Evolutionary conservation across 2,329 filamentous ascomycete genomes (phyloP), one percentile per base, ranked within the genome.

Genomic region (Penicillium sp.): DNA sequence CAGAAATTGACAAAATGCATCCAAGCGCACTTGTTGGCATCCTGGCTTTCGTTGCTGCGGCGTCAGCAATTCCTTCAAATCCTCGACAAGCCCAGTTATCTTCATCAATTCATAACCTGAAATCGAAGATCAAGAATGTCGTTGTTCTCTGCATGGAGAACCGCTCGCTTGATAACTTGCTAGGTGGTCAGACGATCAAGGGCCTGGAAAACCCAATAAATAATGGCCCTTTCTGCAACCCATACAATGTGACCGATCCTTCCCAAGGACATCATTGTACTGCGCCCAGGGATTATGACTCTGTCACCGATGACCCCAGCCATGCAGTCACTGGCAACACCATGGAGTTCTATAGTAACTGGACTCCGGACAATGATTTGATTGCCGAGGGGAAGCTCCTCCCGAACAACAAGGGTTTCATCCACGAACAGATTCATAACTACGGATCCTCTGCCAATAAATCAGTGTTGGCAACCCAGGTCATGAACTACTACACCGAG

Each of bases 401-500:
- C n/a, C 58, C 71, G 3, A 61, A 59, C 46, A 70, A 71, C 48
- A 59, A 71, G 33, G 75, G 75, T 21, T 78, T 78, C 59, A 64
- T 76, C 21, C 63, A 73, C 19, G 74, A 75, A 61, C 75, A 77
- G 61, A 52, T 76, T 21, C 60, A 66, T 3, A 54, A 63, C 9
- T 75, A 77, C 56, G 61, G 64, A 14, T 47, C 49, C 21, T 64
- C 67, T 28, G 67, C 64, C 50, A 59, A 65, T 45, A 58, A 59
- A 31, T 67, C 69, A 46, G 49, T 63, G 21, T 61, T 69, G 16
- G 64, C 63, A 2, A 67, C 65, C 40, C 69, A 77, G 60, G 74
- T 77, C 50, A 73, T 78, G 67, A 71, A 75, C 63, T 78, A 77
- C 55, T 78, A 78, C 57, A 74, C 74, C 3, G 73, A 75, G 51